Conservation (phyloP, 2,329 filamentous ascomycete genomes). For the Colletotrichum liriopes region DNA sequence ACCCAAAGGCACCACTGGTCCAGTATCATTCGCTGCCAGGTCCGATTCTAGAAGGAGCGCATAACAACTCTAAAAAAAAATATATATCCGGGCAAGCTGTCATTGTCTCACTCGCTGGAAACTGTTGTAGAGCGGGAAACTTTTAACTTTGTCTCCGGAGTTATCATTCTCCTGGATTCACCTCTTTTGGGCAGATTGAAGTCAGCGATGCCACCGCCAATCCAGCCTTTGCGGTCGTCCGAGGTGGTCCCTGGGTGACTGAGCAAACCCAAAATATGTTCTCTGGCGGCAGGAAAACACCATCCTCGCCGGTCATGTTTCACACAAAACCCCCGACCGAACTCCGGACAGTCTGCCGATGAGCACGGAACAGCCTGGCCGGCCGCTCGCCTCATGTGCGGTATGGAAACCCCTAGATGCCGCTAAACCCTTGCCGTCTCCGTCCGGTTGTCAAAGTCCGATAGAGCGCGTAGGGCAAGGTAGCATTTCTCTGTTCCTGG, state of each 20-base stretch:
- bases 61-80: slow-evolving; percentile 16
- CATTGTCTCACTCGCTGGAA: slow-evolving; percentile 31
- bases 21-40: background rate
- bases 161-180: slow-evolving; percentile 10
- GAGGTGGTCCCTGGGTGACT: slow-evolving; percentile 26
- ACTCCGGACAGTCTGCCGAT: slow-evolving; percentile 32
- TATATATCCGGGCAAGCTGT: slow-evolving; percentile 24
- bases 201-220: slow-evolving; percentile 9
- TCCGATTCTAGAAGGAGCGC: slow-evolving; percentile 29
- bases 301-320: slow-evolving; percentile 22
- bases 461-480: background rate
- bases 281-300: slow-evolving; percentile 9
- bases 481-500: slow-evolving; percentile 2
- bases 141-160: slow-evolving; percentile 15
- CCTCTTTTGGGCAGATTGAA: slow-evolving; percentile 17
- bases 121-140: slow-evolving; percentile 6
- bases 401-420: slow-evolving; percentile 12
- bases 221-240: slow-evolving; percentile 4
- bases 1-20: slow-evolving; percentile 4
- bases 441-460: slow-evolving; percentile 17
- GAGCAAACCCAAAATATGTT: slow-evolving; percentile 16
- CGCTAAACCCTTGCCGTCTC: slow-evolving; percentile 20
- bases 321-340: slow-evolving; percentile 34
- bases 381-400: slow-evolving; percentile 8
- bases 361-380: slow-evolving; percentile 28